Evolutionary conservation across 495 filamentous ascomycete species (phyloP).

Genomic region (Penicillium daleae): DNA sequence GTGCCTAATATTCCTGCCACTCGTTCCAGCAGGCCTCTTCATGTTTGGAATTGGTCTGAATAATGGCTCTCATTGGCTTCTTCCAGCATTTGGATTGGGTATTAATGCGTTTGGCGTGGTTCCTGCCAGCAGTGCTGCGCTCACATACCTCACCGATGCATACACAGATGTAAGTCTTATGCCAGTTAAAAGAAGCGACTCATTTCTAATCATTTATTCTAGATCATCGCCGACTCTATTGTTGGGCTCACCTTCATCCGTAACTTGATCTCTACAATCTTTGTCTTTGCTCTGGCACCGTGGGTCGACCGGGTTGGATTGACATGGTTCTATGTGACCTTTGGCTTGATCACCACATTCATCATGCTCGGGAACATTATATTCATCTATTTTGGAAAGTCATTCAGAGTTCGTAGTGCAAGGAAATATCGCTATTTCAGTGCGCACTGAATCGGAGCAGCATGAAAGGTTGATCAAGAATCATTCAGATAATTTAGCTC

Average conservation of each 20-base stretch:
- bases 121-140: constrained; percentile 30
- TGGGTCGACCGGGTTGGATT: constrained; percentile 34
- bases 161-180: constrained; percentile 37
- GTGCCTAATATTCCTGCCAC: constrained; percentile 24
- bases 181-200: neutral
- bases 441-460: constrained; percentile 1
- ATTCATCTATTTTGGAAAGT: constrained; percentile 31
- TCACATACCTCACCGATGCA: constrained; percentile 42
- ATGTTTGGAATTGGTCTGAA: constrained; percentile 39
- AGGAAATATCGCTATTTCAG: constrained; percentile 23
- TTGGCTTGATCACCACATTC: constrained; percentile 22
- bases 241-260: constrained; percentile 39
- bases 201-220: neutral
- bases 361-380: constrained; percentile 25
- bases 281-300: constrained; percentile 39
- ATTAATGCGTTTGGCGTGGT: constrained; percentile 30
- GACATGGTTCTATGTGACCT: constrained; percentile 29
- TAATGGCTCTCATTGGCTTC: constrained; percentile 35
- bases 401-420: constrained; percentile 12
- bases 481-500: neutral
- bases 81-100: constrained; percentile 33
- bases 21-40: constrained; percentile 34
- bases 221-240: constrained; percentile 43
- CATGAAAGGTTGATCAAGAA: neutral
- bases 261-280: constrained; percentile 33